A percentile compares a stretch with the other conserved stretches of the same genome.
Conservation (phyloP, 345 rosid species). For the Anastatica hierochuntica region DNA sequence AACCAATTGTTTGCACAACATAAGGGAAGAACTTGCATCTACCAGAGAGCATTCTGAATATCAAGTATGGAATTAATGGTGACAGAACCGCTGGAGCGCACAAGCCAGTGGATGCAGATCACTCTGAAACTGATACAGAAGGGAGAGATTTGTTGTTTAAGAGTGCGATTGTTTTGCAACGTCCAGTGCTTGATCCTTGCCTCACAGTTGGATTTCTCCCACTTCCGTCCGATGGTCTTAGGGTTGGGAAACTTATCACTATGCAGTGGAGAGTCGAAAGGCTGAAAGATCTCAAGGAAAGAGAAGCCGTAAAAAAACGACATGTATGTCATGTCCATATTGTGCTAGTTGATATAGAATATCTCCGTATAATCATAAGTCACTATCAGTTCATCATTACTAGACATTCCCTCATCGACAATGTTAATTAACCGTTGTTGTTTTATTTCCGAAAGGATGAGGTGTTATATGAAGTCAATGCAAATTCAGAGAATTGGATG, state of each 20-base stretch:
- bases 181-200: constrained; percentile 89
- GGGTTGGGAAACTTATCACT: constrained; percentile 79
- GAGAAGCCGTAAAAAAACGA: constrained; percentile 20
- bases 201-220: constrained; percentile 88
- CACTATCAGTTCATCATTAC: too few relatives aligned
- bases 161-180: constrained; percentile 68
- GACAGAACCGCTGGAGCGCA: constrained; percentile 79
- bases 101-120: constrained; percentile 45
- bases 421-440: not conserved
- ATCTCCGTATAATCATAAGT: too few relatives aligned
- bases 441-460: constrained; percentile 46
- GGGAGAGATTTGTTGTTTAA: constrained; percentile 61
- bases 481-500: constrained; percentile 82
- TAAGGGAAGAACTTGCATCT: constrained; percentile 33
- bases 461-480: constrained; percentile 73
- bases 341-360: not conserved
- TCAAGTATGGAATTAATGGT: constrained; percentile 69
- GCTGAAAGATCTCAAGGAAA: constrained; percentile 50
- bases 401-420: too few relatives aligned
- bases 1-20: constrained; percentile 23
- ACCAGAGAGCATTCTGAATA: constrained; percentile 64
- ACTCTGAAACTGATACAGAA: constrained; percentile 28
- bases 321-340: constrained; percentile 38
- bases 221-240: constrained; percentile 67
- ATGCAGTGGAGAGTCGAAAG: constrained; percentile 91